These are phyloP conservation scores for Backusella mclennaniae DNA, from an alignment of 192 early-diverging fungal genomes.

Conservation along the genomic window DNA sequence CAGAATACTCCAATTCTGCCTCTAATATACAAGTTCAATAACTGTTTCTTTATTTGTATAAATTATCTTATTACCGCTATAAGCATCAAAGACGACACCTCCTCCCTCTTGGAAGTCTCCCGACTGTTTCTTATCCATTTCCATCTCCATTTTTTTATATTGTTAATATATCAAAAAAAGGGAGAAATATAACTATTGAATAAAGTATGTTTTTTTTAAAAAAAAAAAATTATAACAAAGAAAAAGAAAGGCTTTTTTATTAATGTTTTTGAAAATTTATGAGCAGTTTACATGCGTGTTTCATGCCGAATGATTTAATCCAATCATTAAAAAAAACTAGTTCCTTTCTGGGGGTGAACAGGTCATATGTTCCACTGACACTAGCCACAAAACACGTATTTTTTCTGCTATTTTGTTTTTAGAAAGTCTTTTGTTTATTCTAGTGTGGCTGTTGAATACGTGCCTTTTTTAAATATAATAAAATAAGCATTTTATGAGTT, in stretches of 20 bases:
- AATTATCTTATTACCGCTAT: not conserved
- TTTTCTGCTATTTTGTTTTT: not conserved
- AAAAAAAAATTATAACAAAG: not conserved
- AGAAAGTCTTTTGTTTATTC: not conserved
- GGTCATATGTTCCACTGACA: not conserved
- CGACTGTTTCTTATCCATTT: not conserved
- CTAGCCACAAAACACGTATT: not conserved
- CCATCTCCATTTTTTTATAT: not conserved
- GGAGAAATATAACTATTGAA: not conserved
- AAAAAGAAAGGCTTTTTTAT: not conserved
- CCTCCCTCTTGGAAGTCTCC: conserved; percentile 3
- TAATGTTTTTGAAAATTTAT: not conserved
- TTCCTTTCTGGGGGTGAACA: not conserved
- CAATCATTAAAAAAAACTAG: not conserved
- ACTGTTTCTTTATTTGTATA: not conserved
- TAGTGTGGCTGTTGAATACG: not conserved
- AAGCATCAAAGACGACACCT: not conserved
- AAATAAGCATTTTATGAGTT: not conserved
- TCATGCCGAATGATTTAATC: not conserved
- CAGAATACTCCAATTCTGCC: not conserved
- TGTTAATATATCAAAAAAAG: not conserved
- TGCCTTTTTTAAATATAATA: not conserved
- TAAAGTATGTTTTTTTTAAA: not conserved
- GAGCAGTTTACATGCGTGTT: not conserved
- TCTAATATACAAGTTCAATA: not conserved